Evolutionary conservation across 805 yeast genomes (phyloP).

Genomic region (Wickerhamomyces canadensis): DNA sequence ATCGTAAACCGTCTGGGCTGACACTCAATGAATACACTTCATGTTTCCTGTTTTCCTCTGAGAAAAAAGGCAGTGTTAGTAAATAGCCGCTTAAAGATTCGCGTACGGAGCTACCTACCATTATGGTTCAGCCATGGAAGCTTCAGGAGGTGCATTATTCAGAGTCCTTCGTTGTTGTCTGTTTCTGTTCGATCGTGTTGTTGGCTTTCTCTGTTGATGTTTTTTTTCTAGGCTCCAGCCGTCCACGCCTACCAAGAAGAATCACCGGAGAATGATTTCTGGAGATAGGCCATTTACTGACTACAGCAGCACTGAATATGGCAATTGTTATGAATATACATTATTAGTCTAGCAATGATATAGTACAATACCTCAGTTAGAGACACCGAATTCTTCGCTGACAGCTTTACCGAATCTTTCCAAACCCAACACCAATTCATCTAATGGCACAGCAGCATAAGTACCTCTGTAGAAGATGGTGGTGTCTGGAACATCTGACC

Average conservation of each 20-base stretch:
- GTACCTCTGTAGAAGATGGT: constrained; percentile 80
- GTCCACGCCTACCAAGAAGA: no score
- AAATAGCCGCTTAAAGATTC: background rate
- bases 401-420: constrained; percentile 65
- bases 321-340: no score
- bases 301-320: no score
- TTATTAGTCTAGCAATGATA: no score
- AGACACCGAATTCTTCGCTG: constrained; percentile 41
- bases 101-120: constrained; percentile 27
- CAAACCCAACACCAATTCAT: constrained; percentile 52
- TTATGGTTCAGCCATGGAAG: constrained; percentile 68
- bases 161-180: no score
- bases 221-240: no score
- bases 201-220: background rate
- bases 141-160: constrained; percentile 33
- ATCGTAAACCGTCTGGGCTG: constrained; percentile 72
- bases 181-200: no score
- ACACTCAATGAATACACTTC: constrained; percentile 84
- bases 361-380: background rate
- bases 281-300: no score
- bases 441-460: constrained; percentile 78
- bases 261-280: no score
- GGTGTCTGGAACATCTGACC: constrained; percentile 30
- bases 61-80: constrained; percentile 4
- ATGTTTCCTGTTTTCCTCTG: constrained; percentile 72